phyloP scores from a whole-genome alignment of 768 basidiomycete genomes.

The Suillus discolor region DNA sequence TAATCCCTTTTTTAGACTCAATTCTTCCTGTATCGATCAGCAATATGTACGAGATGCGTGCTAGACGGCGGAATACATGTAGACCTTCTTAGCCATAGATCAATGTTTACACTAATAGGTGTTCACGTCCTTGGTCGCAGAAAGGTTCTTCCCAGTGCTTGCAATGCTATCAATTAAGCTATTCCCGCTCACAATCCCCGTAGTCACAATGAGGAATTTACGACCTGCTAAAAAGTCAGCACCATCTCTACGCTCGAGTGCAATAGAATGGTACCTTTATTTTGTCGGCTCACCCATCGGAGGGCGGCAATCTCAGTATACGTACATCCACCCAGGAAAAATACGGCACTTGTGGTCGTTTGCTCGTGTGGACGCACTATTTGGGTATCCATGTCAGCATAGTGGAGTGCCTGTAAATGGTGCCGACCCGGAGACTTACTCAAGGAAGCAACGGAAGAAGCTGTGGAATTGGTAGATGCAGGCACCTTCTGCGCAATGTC shows the following conservation, averaged over 20 bases:
- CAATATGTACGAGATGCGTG: neutral
- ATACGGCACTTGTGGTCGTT: constrained; percentile 84
- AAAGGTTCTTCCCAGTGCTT: constrained; percentile 36
- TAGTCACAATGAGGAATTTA: constrained; percentile 87
- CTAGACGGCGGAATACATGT: neutral
- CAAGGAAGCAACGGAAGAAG: constrained; percentile 32
- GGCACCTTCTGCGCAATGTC: constrained; percentile 64
- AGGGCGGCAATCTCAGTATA: constrained; percentile 96
- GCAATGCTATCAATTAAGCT: constrained; percentile 72
- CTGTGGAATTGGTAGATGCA: constrained; percentile 29
- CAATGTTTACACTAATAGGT: constrained; percentile 17
- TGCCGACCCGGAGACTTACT: constrained; percentile 31
- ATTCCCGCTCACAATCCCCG: constrained; percentile 83
- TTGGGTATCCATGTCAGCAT: constrained; percentile 9
- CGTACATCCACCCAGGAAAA: constrained; percentile 97
- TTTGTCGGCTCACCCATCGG: constrained; percentile 88
- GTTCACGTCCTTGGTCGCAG: constrained; percentile 43
- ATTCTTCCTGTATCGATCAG: neutral
- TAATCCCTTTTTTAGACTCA: neutral
- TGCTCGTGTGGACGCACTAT: constrained; percentile 57
- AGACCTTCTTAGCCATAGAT: neutral
- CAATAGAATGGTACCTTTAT: constrained; percentile 55
- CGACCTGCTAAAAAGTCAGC: constrained; percentile 57
- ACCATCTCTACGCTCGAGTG: neutral
- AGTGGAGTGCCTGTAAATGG: neutral